Evolutionary conservation across 2,329 filamentous ascomycete species (phyloP).

Genomic region (Penicillium sp.): DNA sequence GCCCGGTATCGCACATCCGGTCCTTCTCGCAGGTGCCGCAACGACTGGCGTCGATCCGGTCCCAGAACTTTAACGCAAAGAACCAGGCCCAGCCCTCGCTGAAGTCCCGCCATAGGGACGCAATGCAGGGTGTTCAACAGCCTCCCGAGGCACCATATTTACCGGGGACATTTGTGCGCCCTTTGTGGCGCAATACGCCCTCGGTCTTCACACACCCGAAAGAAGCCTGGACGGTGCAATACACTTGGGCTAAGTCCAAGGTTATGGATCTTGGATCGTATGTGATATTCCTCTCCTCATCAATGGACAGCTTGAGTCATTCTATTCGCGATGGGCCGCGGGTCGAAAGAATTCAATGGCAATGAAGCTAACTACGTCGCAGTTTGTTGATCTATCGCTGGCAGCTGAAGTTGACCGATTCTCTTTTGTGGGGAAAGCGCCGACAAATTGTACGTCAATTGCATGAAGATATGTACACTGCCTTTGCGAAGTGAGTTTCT

Average conservation of each 20-base stretch:
- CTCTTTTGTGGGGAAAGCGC: constrained; percentile 22
- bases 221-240: constrained; percentile 39
- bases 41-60: constrained; percentile 19
- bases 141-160: constrained; percentile 48
- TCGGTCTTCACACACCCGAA: constrained; percentile 39
- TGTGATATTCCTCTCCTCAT: constrained; percentile 9
- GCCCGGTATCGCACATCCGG: constrained; percentile 27
- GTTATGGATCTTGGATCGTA: constrained; percentile 37
- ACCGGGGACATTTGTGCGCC: constrained; percentile 43
- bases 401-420: background rate
- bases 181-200: constrained; percentile 40
- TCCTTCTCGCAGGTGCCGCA: constrained; percentile 35
- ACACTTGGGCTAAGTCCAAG: constrained; percentile 37
- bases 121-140: constrained; percentile 29
- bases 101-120: constrained; percentile 32
- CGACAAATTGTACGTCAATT: constrained; percentile 39
- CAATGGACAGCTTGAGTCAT: background rate
- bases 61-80: constrained; percentile 17
- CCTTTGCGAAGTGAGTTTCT: constrained; percentile 44
- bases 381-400: constrained; percentile 1
- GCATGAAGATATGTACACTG: constrained; percentile 48
- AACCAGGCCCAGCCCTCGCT: constrained; percentile 36
- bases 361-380: background rate
- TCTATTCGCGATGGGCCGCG: background rate
- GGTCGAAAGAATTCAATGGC: background rate